phyloP scores from a whole-genome alignment of 192 early-diverging fungal genomes.

The Paraglomus occultum region DNA sequence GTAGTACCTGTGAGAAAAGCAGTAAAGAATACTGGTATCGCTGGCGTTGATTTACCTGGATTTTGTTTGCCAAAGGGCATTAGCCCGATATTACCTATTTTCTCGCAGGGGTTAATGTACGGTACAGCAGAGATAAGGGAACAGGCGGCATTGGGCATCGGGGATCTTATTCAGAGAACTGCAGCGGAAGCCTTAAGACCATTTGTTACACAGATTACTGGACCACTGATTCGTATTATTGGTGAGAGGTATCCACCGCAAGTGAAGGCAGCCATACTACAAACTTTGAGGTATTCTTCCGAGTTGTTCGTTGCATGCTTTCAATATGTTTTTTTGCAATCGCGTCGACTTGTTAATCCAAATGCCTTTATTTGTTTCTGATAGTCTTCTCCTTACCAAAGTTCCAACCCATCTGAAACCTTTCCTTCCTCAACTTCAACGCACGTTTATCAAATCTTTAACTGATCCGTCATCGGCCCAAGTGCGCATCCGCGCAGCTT shows the following conservation, averaged over 20 bases:
- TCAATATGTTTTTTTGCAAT: not conserved
- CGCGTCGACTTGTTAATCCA: not conserved
- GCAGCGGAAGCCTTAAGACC: slow-evolving; percentile 74
- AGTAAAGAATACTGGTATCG: slow-evolving; percentile 55
- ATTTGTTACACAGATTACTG: slow-evolving; percentile 94
- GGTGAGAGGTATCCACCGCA: slow-evolving; percentile 89
- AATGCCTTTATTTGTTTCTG: slow-evolving; percentile 14
- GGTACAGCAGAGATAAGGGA: slow-evolving; percentile 83
- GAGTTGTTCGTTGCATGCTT: not conserved
- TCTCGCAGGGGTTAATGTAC: slow-evolving; percentile 91
- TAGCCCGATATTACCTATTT: slow-evolving; percentile 86
- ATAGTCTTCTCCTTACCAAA: slow-evolving; percentile 70
- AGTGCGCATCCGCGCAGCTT: slow-evolving; percentile 79
- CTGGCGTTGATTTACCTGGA: slow-evolving; percentile 66
- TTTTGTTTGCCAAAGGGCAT: slow-evolving; percentile 94
- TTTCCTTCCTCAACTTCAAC: slow-evolving; percentile 97
- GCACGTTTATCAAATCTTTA: slow-evolving; percentile 91
- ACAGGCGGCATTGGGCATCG: slow-evolving; percentile 82
- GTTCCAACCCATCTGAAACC: slow-evolving; percentile 89
- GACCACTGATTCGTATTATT: slow-evolving; percentile 95
- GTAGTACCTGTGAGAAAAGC: slow-evolving; percentile 68
- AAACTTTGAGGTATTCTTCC: slow-evolving; percentile 64
- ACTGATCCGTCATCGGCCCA: slow-evolving; percentile 66
- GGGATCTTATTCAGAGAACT: slow-evolving; percentile 68
- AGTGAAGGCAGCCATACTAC: slow-evolving; percentile 93